Conservation (phyloP, 2,329 filamentous ascomycete species). For the Arthroderma uncinatum region DNA sequence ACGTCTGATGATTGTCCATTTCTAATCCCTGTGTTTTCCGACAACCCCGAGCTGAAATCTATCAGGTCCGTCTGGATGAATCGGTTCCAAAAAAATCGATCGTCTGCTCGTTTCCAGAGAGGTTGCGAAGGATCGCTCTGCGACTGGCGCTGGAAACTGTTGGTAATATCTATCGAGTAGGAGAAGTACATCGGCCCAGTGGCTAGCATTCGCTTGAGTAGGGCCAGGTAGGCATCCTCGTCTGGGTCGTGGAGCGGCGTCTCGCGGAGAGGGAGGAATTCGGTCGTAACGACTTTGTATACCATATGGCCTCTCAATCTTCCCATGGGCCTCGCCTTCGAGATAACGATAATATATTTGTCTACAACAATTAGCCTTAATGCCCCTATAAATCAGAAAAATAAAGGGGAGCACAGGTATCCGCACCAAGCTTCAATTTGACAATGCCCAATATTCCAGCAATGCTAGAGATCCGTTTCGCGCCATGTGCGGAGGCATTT, state of each 20-base stretch:
- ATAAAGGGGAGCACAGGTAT: neutral
- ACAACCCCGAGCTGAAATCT: conserved; percentile 60
- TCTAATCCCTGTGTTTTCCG: conserved; percentile 36
- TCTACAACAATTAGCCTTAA: conserved; percentile 37
- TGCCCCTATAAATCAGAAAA: conserved; percentile 15
- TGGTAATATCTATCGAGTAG: conserved; percentile 92
- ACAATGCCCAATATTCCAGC: conserved; percentile 90
- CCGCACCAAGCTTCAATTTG: conserved; percentile 75
- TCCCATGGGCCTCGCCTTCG: conserved; percentile 82
- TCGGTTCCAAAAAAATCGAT: conserved; percentile 98
- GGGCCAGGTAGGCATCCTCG: conserved; percentile 77
- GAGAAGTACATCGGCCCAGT: conserved; percentile 93
- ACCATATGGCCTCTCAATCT: conserved; percentile 91
- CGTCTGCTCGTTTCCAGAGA: conserved; percentile 84
- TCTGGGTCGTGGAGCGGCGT: conserved; percentile 82
- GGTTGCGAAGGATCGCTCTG: conserved; percentile 60
- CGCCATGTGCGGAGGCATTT: conserved; percentile 63
- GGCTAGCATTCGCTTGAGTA: conserved; percentile 73
- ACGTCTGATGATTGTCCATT: conserved; percentile 56
- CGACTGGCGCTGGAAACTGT: conserved; percentile 88
- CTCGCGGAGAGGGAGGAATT: conserved; percentile 88
- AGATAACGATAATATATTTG: conserved; percentile 95
- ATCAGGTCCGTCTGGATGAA: conserved; percentile 87
- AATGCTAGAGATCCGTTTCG: conserved; percentile 83
- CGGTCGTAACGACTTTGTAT: conserved; percentile 82